Evolutionary conservation across 805 yeast species (phyloP), one percentile per base, ranked within the genome.

Genomic region (Komagataella kurtzmanii): DNA sequence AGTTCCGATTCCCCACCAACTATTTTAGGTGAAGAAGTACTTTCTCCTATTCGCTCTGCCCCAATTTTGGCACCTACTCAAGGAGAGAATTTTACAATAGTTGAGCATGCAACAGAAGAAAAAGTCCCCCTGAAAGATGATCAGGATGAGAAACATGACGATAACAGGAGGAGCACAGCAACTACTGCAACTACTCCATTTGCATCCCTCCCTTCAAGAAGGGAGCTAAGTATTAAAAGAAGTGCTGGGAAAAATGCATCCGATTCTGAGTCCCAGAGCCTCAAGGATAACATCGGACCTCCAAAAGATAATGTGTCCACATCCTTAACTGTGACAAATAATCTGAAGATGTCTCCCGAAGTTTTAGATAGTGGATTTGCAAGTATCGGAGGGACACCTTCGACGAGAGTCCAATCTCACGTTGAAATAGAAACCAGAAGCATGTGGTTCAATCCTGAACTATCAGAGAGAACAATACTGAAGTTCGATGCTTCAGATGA

Each of bases 161-260:
- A 56, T 4, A 58, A 59, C 1, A 56, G 56, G 24, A 50, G 55
- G 45, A 56, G 56, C 21, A 56, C 51, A 46, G 54, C 59, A 47
- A 56, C 40, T 8, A 30, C 14, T 14, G 12, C 40, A 30, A 30
- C 59, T 1, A 59, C 62, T 12, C 61, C 64, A 3, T 66, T 65
- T 56, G 63, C 63, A 7, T 62, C 62, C 48, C 54, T 66, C 47
- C 70, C 70, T 2, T 58, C 62, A 8, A 58, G 66, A 46, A 65
- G 62, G 19, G 69, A 69, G 2, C 36, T 65, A 23, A 59, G 60
- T 4, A 58, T 61, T n/a, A 62, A 58, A 47, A 30, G 40, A 10
- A 30, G 40, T 7, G 12, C 46, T 7, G 46, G 49, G 17, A n/a
- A 24, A 14, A 23, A 19, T 19, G 18, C 6, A 7, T 30, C 21